phyloP scores from a whole-genome alignment of 106 monocot species.

The Acanthochlamys bracteata region DNA sequence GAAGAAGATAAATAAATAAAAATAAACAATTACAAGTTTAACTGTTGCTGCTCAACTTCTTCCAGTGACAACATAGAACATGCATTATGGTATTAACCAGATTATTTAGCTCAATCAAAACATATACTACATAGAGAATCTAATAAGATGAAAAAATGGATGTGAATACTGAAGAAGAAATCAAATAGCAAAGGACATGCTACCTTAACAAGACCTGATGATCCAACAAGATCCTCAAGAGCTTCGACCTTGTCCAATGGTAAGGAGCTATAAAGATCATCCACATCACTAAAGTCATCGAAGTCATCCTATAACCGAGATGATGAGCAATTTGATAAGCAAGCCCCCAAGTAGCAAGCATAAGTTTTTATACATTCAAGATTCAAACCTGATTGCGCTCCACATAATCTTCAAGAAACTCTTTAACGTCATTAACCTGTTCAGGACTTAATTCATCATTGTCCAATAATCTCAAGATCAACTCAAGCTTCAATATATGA shows the following conservation, averaged over 20 bases:
- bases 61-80: background rate
- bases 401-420: slow-evolving; percentile 95
- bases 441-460: slow-evolving; percentile 99
- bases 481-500: slow-evolving; percentile 93
- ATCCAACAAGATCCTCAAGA: slow-evolving; percentile 79
- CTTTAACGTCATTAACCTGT: slow-evolving; percentile 93
- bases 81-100: background rate
- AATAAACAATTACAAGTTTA: too few relatives aligned
- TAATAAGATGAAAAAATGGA: background rate
- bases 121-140: background rate
- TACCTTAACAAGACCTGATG: slow-evolving; percentile 89
- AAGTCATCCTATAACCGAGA: slow-evolving; percentile 57
- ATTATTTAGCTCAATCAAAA: background rate
- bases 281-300: slow-evolving; percentile 85
- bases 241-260: slow-evolving; percentile 96
- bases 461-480: slow-evolving; percentile 88
- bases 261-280: slow-evolving; percentile 79
- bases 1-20: too few relatives aligned
- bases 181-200: slow-evolving; percentile 5
- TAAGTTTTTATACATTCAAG: background rate
- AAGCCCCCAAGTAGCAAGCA: background rate
- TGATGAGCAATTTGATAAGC: background rate
- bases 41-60: too few relatives aligned
- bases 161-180: slow-evolving; percentile 1
- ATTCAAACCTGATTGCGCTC: slow-evolving; percentile 84